phyloP scores from a whole-genome alignment of 2,329 filamentous ascomycete species.

The Epichloe coenophiala region DNA sequence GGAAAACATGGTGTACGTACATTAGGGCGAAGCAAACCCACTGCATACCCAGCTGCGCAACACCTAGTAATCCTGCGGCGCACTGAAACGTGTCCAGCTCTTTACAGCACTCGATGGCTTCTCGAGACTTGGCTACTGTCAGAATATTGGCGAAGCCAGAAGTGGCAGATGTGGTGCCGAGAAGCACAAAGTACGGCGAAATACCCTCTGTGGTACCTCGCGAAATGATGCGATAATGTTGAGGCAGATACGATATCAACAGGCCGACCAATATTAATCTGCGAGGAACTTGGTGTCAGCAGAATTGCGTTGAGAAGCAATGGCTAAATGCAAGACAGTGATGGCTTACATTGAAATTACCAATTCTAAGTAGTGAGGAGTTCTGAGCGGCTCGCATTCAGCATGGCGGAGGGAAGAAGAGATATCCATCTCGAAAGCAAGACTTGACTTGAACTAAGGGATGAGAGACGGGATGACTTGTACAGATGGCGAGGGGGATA shows the following conservation, averaged over 20 bases:
- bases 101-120: constrained; percentile 76
- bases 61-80: constrained; percentile 70
- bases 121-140: constrained; percentile 67
- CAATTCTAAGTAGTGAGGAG: constrained; percentile 40
- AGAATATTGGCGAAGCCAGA: constrained; percentile 88
- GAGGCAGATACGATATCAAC: constrained; percentile 83
- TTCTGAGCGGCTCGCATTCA: constrained; percentile 36
- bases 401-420: constrained; percentile 1
- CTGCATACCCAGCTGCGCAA: constrained; percentile 82
- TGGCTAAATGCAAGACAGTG: neutral
- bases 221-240: constrained; percentile 82
- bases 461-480: neutral
- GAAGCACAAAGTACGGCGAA: constrained; percentile 84
- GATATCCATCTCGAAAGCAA: neutral
- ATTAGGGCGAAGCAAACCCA: constrained; percentile 88
- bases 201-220: constrained; percentile 84
- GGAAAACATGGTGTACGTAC: constrained; percentile 38
- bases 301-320: neutral
- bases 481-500: neutral
- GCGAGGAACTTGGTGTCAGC: neutral
- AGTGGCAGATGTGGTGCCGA: constrained; percentile 84
- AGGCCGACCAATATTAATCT: constrained; percentile 75
- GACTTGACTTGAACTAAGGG: neutral
- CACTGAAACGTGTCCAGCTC: constrained; percentile 73
- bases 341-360: constrained; percentile 37